Evolutionary conservation across 352 stramenopile genomes (phyloP).

Genomic region (Thalassiosira allenii): DNA sequence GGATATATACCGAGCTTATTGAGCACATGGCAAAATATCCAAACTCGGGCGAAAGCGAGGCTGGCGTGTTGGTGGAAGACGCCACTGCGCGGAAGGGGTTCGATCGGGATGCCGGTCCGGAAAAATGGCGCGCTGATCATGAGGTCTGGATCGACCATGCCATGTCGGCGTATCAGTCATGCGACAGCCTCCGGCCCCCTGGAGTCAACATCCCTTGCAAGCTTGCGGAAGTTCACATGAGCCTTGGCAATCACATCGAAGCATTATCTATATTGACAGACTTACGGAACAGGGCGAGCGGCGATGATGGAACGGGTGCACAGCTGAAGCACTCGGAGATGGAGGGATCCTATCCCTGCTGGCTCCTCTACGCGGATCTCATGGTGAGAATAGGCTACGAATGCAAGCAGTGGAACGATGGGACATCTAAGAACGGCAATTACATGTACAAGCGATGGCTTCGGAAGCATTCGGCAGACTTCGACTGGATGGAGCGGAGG

Average conservation of each 20-base stretch:
- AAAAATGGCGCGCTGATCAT: conserved; percentile 45
- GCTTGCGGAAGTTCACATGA: conserved; percentile 73
- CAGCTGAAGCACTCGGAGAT: conserved; percentile 54
- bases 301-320: background rate
- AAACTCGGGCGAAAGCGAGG: background rate
- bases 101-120: conserved; percentile 23
- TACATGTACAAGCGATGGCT: conserved; percentile 85
- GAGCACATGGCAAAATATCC: conserved; percentile 13
- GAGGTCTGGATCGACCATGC: conserved; percentile 78
- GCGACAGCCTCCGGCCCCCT: conserved; percentile 76
- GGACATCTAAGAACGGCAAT: conserved; percentile 63
- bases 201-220: conserved; percentile 82
- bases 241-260: conserved; percentile 76
- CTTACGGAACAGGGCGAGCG: conserved; percentile 67
- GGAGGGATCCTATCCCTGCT: conserved; percentile 75
- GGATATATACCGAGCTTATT: conserved; percentile 60
- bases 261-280: conserved; percentile 82
- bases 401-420: conserved; percentile 80
- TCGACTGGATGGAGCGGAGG: conserved; percentile 84
- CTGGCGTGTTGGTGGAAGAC: background rate
- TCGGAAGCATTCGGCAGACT: conserved; percentile 75
- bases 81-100: conserved; percentile 29
- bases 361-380: conserved; percentile 83
- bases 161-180: conserved; percentile 68
- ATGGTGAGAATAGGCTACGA: conserved; percentile 84